phyloP scores from a whole-genome alignment of 2,329 filamentous ascomycete species.

The Paecilomyces niveus region DNA sequence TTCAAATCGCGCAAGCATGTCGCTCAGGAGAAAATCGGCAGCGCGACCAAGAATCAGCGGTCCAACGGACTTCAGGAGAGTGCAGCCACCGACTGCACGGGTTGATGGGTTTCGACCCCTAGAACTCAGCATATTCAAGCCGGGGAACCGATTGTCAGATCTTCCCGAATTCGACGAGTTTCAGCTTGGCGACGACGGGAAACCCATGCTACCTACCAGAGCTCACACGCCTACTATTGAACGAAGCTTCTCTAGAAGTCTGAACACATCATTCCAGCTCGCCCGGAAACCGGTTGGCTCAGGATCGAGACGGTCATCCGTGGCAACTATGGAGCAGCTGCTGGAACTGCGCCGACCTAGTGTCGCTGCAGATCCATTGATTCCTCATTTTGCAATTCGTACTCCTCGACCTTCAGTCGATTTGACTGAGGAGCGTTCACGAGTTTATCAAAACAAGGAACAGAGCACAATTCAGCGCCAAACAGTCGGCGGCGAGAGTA shows the following conservation, averaged over 20 bases:
- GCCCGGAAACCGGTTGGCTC: slow-evolving; percentile 33
- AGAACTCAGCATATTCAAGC: slow-evolving; percentile 41
- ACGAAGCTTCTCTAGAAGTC: slow-evolving; percentile 13
- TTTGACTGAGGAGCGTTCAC: not conserved
- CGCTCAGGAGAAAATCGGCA: slow-evolving; percentile 26
- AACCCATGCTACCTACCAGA: slow-evolving; percentile 25
- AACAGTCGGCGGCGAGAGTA: not conserved
- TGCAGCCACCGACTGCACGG: slow-evolving; percentile 14
- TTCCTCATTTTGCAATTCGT: slow-evolving; percentile 24
- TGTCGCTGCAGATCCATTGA: slow-evolving; percentile 14
- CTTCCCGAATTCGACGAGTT: slow-evolving; percentile 38
- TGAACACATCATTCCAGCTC: slow-evolving; percentile 21
- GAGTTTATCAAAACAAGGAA: not conserved
- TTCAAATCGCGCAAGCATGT: slow-evolving; percentile 35
- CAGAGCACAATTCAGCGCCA: not conserved
- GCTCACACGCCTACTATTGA: slow-evolving; percentile 19
- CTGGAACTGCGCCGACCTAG: slow-evolving; percentile 10
- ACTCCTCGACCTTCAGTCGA: slow-evolving; percentile 2
- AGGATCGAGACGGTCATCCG: slow-evolving; percentile 18
- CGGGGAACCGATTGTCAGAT: slow-evolving; percentile 37
- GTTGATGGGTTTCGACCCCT: slow-evolving; percentile 29
- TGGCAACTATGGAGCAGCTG: slow-evolving; percentile 16
- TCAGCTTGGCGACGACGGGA: slow-evolving; percentile 21
- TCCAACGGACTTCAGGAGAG: slow-evolving; percentile 36
- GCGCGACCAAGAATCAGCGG: slow-evolving; percentile 32